Percentiles rank a stretch among this genome's conserved stretches.
Evolutionary conservation across 2,329 filamentous ascomycete genomes (phyloP).

Genomic region (Xylaria sp.): DNA sequence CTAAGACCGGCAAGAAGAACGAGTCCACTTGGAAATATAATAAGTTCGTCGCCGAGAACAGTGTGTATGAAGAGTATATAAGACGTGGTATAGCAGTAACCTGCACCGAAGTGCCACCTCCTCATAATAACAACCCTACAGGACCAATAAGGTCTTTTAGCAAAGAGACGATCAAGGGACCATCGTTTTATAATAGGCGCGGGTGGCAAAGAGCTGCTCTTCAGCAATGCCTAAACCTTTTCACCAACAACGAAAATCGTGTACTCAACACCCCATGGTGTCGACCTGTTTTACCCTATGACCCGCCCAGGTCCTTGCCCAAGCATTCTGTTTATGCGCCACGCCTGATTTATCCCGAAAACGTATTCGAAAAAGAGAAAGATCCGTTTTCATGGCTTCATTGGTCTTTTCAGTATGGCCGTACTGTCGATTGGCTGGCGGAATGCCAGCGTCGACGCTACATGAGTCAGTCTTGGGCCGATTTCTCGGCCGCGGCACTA

Average conservation of each 20-base stretch:
- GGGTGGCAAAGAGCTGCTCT: constrained; percentile 60
- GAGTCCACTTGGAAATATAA: background rate
- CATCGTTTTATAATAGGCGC: constrained; percentile 48
- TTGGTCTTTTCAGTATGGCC: constrained; percentile 46
- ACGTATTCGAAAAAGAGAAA: constrained; percentile 35
- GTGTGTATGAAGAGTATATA: constrained; percentile 52
- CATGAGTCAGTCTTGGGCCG: constrained; percentile 37
- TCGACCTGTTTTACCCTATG: constrained; percentile 53
- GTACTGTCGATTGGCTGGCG: constrained; percentile 43
- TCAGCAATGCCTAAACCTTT: constrained; percentile 55
- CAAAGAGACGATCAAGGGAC: constrained; percentile 21
- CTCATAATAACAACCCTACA: background rate
- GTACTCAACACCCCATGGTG: constrained; percentile 53
- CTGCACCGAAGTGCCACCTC: constrained; percentile 17
- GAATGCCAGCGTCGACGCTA: constrained; percentile 42
- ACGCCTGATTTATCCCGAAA: constrained; percentile 34
- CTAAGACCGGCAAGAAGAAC: background rate
- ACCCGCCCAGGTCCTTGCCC: constrained; percentile 41
- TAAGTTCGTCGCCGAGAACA: constrained; percentile 50
- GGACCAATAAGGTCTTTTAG: constrained; percentile 1
- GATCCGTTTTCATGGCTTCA: constrained; percentile 51
- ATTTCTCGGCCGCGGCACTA: constrained; percentile 43
- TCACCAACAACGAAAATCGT: constrained; percentile 54
- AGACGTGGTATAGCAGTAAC: constrained; percentile 9
- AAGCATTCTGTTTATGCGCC: constrained; percentile 43